Conservation (phyloP, 805 yeast genomes). For the Candida peoriensis region DNA sequence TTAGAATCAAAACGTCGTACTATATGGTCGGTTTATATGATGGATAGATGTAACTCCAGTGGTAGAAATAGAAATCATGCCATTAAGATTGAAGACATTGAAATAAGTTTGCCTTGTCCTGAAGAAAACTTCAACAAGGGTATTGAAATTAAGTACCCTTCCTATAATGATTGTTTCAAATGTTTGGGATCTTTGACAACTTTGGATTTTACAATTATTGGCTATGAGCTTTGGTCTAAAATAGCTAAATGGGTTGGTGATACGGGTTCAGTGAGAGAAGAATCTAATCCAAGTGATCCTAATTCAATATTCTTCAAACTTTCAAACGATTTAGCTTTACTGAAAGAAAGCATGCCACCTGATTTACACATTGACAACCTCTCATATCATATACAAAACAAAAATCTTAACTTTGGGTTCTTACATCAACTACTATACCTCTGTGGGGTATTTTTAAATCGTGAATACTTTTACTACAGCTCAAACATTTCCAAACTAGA, state of each 20-base stretch:
- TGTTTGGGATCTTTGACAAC: slow-evolving; percentile 16
- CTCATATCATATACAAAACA: slow-evolving; percentile 26
- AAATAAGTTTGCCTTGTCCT: slow-evolving; percentile 27
- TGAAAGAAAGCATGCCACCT: slow-evolving; percentile 25
- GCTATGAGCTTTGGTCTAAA: slow-evolving; percentile 34
- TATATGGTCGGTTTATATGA: slow-evolving; percentile 37
- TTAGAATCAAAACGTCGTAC: slow-evolving; percentile 32
- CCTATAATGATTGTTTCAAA: slow-evolving; percentile 8
- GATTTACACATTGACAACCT: slow-evolving; percentile 24
- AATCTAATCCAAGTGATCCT: slow-evolving; percentile 26
- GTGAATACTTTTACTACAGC: slow-evolving; percentile 32
- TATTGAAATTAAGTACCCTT: slow-evolving; percentile 11
- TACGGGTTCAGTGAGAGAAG: slow-evolving; percentile 28
- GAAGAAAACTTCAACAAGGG: slow-evolving; percentile 31
- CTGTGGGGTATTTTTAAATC: slow-evolving; percentile 30
- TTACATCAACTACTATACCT: slow-evolving; percentile 29
- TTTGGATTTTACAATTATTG: slow-evolving; percentile 27
- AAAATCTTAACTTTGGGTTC: slow-evolving; percentile 31
- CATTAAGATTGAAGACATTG: slow-evolving; percentile 29
- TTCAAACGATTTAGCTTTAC: slow-evolving; percentile 21
- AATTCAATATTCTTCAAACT: slow-evolving; percentile 26
- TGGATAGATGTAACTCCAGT: slow-evolving; percentile 36
- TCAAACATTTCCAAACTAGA: slow-evolving; percentile 28
- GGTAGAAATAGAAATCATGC: slow-evolving; percentile 31
- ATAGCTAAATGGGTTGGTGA: slow-evolving; percentile 37